Base-by-base conservation (phyloP, 2,329 filamentous ascomycete genomes). In the Colletotrichum sp. region DNA sequence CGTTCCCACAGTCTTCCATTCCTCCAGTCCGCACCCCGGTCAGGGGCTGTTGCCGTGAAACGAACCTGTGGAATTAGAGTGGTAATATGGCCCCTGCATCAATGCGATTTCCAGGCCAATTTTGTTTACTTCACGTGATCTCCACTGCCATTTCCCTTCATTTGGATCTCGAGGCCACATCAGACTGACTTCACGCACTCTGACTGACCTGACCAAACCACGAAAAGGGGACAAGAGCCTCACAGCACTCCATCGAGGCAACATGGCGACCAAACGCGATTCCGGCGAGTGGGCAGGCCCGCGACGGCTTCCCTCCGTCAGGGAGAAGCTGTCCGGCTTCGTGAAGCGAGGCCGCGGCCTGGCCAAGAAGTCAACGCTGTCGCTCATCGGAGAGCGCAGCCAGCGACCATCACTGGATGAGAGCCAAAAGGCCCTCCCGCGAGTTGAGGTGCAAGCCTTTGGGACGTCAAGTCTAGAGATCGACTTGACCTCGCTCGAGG, bases 101-200 rank as follows among this genome's bases (percentile, higher is more conserved):
- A 74, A 74, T 74, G 72, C 69, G 62, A 72, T 72, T 69, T 38
- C 72, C 72, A 56, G 72, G 55, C 72, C 72, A 74, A 74, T 74
- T 52, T 72, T 74, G 69, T 74, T 74, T 74, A 74, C 55, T 43
- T 66, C 72, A 74, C 72, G 69, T 74, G 72, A 74, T 72, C 67
- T 21, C 61, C 55, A 61, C 30, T 24, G 36, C n/a, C 68, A 66
- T 55, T 43, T 61, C 38, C 30, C 72, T 55, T 61, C 61, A 18
- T 34, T 16, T 26, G 14, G 38, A 72, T 36, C 38, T 48, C 61
- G 55, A 56, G 24, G 36, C 18, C 21, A 26, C 66, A 14, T 61
- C 56, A 21, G 30, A 52, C n/a, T 72, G 30, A 32, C 18, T 16
- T 7, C 38, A 56, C 43, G 65, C 52, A 21, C 38, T 38, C 43